These are phyloP conservation scores for Noccaea bulbosa DNA, from an alignment of 345 rosid genomes.

Conservation along the genomic window DNA sequence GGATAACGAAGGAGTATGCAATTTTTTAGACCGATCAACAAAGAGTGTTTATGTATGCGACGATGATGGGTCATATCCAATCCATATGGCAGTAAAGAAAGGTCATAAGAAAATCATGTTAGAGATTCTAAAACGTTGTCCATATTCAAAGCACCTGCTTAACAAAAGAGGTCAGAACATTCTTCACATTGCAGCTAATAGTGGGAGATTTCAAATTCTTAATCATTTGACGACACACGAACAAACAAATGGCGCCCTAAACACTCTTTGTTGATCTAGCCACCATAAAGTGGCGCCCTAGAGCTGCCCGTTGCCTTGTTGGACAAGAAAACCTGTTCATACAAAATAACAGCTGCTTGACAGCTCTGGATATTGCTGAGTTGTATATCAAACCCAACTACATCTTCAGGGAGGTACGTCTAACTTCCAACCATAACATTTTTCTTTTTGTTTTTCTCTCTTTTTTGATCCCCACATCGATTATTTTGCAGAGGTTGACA, in stretches of 20 bases:
- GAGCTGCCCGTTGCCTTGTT: neutral
- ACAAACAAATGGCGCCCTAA: too few relatives aligned
- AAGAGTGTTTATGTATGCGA: neutral
- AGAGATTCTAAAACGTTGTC: neutral
- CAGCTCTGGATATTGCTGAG: slow-evolving; percentile 28
- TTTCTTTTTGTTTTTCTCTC: too few relatives aligned
- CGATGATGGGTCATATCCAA: neutral
- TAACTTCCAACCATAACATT: too few relatives aligned
- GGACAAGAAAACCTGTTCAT: neutral
- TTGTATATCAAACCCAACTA: too few relatives aligned
- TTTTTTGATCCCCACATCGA: too few relatives aligned
- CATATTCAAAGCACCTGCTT: neutral
- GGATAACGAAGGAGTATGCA: neutral
- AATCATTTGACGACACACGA: neutral
- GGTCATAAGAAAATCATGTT: neutral
- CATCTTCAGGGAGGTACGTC: too few relatives aligned
- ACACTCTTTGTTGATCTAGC: too few relatives aligned
- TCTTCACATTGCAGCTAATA: slow-evolving; percentile 5
- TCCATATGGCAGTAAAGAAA: neutral
- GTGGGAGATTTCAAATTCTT: neutral
- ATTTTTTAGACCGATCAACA: neutral
- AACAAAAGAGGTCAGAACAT: slow-evolving; percentile 11
- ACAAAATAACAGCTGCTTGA: neutral
- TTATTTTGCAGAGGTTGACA: too few relatives aligned
- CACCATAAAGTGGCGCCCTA: slow-evolving; percentile 17